Evolutionary conservation across 2,329 filamentous ascomycete genomes (phyloP).

Genomic region (Corynespora cassiicola): DNA sequence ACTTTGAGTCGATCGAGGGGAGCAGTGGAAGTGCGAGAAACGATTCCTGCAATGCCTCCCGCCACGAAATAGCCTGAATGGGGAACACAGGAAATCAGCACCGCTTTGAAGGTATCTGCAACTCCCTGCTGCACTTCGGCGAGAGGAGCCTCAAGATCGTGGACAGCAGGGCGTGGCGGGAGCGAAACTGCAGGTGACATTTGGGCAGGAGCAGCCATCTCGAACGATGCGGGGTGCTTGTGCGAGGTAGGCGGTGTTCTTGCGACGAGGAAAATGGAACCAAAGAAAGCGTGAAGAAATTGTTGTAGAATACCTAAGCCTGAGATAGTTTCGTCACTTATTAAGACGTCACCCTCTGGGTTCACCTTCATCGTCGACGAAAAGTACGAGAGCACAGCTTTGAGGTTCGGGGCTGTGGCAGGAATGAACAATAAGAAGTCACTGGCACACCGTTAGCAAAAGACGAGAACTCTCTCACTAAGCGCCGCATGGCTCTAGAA

Average conservation of each 20-base stretch:
- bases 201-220: slow-evolving; percentile 30
- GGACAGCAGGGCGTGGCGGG: slow-evolving; percentile 44
- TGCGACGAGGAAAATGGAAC: slow-evolving; percentile 74
- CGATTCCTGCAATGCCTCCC: slow-evolving; percentile 90
- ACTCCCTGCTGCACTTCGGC: slow-evolving; percentile 33
- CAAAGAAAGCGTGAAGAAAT: slow-evolving; percentile 77
- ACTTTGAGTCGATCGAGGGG: slow-evolving; percentile 97
- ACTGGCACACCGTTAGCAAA: too few species aligned
- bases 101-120: slow-evolving; percentile 46
- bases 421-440: slow-evolving; percentile 93
- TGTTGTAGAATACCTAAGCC: slow-evolving; percentile 84
- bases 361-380: slow-evolving; percentile 87
- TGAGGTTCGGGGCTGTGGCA: slow-evolving; percentile 73
- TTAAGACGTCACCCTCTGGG: slow-evolving; percentile 89
- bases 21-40: slow-evolving; percentile 93
- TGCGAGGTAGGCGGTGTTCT: slow-evolving; percentile 50
- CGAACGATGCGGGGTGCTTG: slow-evolving; percentile 29
- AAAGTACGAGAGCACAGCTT: slow-evolving; percentile 89
- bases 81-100: slow-evolving; percentile 69
- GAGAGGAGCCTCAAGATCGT: slow-evolving; percentile 29
- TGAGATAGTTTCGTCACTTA: slow-evolving; percentile 89
- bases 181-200: slow-evolving; percentile 33
- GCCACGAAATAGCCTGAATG: slow-evolving; percentile 98
- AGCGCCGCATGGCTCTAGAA: too few species aligned
- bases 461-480: too few species aligned